Evolutionary conservation across 2,329 filamentous ascomycete genomes (phyloP).

Genomic region (Dendrostoma leiphaemia): DNA sequence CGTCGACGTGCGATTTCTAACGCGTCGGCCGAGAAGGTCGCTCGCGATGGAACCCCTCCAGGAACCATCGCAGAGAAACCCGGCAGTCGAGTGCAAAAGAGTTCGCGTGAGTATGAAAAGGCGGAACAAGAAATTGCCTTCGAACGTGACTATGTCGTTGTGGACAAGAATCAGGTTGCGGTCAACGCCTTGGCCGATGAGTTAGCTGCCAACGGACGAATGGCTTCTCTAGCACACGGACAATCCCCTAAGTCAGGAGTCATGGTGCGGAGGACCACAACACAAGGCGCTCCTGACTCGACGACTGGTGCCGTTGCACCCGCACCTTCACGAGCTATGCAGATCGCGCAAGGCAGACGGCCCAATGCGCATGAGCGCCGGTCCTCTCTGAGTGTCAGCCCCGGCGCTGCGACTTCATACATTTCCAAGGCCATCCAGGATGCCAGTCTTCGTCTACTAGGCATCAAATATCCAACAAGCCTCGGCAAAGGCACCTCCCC

Average conservation of each 20-base stretch:
- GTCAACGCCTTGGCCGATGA: slow-evolving; percentile 98
- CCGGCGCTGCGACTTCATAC: slow-evolving; percentile 76
- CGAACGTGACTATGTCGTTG: slow-evolving; percentile 91
- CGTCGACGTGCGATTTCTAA: slow-evolving; percentile 39
- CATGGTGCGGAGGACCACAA: slow-evolving; percentile 74
- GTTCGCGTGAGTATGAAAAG: slow-evolving; percentile 57
- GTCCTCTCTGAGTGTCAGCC: slow-evolving; percentile 71
- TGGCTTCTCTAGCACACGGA: slow-evolving; percentile 48
- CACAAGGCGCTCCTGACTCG: slow-evolving; percentile 69
- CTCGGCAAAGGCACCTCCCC: slow-evolving; percentile 67
- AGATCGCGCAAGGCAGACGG: slow-evolving; percentile 67
- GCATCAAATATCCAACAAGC: slow-evolving; percentile 66
- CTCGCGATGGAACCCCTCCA: slow-evolving; percentile 33
- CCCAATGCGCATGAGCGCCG: slow-evolving; percentile 67
- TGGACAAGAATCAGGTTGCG: slow-evolving; percentile 93
- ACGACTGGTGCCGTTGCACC: slow-evolving; percentile 67
- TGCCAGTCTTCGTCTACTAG: slow-evolving; percentile 75
- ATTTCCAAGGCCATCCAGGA: slow-evolving; percentile 95
- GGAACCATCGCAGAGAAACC: slow-evolving; percentile 2
- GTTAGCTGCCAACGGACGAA: slow-evolving; percentile 76
- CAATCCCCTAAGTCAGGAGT: slow-evolving; percentile 56
- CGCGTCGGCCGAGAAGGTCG: slow-evolving; percentile 33
- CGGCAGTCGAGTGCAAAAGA: slow-evolving; percentile 3
- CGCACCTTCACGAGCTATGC: slow-evolving; percentile 68
- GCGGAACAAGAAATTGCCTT: slow-evolving; percentile 85